Evolutionary conservation across 1,139 yeast species (phyloP).

Genomic region (Meyerozyma guilliermondii): DNA sequence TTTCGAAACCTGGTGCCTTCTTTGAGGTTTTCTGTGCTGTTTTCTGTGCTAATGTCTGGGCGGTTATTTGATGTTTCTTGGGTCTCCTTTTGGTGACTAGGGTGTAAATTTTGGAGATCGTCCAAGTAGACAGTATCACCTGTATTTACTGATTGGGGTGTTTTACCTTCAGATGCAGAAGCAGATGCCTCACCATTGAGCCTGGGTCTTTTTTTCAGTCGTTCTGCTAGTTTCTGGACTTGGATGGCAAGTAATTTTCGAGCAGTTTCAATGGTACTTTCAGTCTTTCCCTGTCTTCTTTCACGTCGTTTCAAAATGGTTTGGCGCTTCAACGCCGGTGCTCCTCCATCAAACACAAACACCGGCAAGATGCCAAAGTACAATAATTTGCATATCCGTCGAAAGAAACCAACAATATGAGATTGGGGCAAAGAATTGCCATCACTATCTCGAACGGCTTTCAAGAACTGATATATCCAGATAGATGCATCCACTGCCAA

Average conservation of each 20-base stretch:
- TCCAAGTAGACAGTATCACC: slow-evolving; percentile 32
- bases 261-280: slow-evolving; percentile 71
- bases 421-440: slow-evolving; percentile 78
- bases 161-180: neutral
- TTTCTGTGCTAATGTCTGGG: slow-evolving; percentile 3
- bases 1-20: slow-evolving; percentile 9
- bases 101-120: slow-evolving; percentile 32
- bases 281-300: slow-evolving; percentile 69
- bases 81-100: slow-evolving; percentile 10
- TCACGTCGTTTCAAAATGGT: slow-evolving; percentile 70
- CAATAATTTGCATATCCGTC: slow-evolving; percentile 85
- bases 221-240: slow-evolving; percentile 55
- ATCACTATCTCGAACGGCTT: slow-evolving; percentile 84
- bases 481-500: slow-evolving; percentile 97
- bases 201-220: slow-evolving; percentile 8
- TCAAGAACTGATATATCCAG: slow-evolving; percentile 95
- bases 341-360: slow-evolving; percentile 97
- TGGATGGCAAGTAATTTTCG: slow-evolving; percentile 76
- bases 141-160: slow-evolving; percentile 8
- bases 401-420: slow-evolving; percentile 89
- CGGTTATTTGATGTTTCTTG: slow-evolving; percentile 7
- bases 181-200: neutral
- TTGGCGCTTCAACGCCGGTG: slow-evolving; percentile 75
- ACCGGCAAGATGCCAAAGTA: slow-evolving; percentile 89
- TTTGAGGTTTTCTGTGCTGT: slow-evolving; percentile 1